A percentile compares a stretch with the other conserved stretches of the same genome.
Evolutionary conservation across 441 rosid genomes (phyloP).

Genomic region (Sinapis alba): DNA sequence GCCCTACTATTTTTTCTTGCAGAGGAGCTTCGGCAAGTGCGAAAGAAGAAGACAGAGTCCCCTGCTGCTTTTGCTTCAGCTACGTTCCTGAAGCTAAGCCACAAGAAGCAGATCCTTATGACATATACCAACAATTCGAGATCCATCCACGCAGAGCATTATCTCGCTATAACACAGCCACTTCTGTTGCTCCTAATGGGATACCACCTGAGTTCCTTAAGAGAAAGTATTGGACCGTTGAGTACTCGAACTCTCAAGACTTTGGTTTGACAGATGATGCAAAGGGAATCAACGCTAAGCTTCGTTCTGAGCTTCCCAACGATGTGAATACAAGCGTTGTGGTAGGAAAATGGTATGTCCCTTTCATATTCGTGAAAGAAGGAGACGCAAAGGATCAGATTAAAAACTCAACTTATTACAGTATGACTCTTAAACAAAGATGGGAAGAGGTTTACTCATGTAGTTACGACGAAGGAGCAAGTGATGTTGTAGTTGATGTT

Average conservation of each 20-base stretch:
- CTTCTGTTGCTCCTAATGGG: slow-evolving; percentile 49
- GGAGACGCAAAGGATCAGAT: slow-evolving; percentile 43
- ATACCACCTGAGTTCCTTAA: slow-evolving; percentile 55
- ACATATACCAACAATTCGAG: slow-evolving; percentile 56
- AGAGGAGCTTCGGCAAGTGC: slow-evolving; percentile 51
- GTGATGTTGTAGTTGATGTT: slow-evolving; percentile 42
- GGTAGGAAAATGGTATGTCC: slow-evolving; percentile 70
- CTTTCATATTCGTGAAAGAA: slow-evolving; percentile 63
- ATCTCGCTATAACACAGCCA: slow-evolving; percentile 32
- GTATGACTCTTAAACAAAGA: slow-evolving; percentile 53
- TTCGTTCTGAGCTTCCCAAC: slow-evolving; percentile 47
- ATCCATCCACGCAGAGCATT: slow-evolving; percentile 19
- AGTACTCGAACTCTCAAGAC: slow-evolving; percentile 35
- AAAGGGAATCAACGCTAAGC: slow-evolving; percentile 43
- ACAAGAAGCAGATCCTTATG: slow-evolving; percentile 39
- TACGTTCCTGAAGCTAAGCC: slow-evolving; percentile 43
- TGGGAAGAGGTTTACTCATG: slow-evolving; percentile 51
- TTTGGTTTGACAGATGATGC: slow-evolving; percentile 50
- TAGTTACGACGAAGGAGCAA: background rate
- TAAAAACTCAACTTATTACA: slow-evolving; percentile 46
- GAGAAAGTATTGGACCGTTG: slow-evolving; percentile 52
- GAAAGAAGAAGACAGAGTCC: slow-evolving; percentile 51
- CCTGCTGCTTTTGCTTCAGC: slow-evolving; percentile 48
- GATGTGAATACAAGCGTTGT: slow-evolving; percentile 19
- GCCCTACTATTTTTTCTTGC: background rate